Evolutionary conservation across 1,284 basidiomycete species (phyloP), one percentile per base, ranked within the genome.

Genomic region (Cutaneotrichosporon spelunceum): DNA sequence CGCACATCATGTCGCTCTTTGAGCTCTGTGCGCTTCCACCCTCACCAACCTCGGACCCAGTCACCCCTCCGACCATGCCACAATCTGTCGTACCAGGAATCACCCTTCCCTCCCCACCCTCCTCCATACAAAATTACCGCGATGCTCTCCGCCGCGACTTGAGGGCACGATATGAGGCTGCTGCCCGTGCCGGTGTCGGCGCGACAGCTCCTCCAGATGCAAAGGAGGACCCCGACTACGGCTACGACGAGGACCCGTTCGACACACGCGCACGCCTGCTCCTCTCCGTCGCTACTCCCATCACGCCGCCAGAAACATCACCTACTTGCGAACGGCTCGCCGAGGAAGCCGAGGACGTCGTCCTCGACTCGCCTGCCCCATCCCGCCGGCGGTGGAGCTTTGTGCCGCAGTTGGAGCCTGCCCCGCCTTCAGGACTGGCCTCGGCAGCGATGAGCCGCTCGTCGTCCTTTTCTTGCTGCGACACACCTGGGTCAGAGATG

Each of bases 211-310:
- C 62, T 1, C 21, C 42, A 3, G 60, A 62, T n/a, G 60, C 62
- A 4, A 27, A 34, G 47, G 36, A 59, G 23, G 65, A 66, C 57
- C 57, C 62, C 44, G 65, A 66, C 52, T 63, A 66, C 42, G 62
- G 65, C 1, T 64, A 60, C 60, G 65, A 66, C 57, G 65, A 66
- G 57, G 45, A 66, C 57, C 65, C 65, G 13, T 66, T 66, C 42
- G 65, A 66, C 54, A 63, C 61, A 0, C 56, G 53, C 3, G 65
- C 65, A 0, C 48, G 55, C 13, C 57, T 66, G 2, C 56, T 66
- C 23, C 29, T 61, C 8, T 44, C 44, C 26, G 23, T 23, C n/a
- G 44, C n/a, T 30, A 21, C 27, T 1, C 56, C 48, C 14, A 33
- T 42, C 5, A 30, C 49, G 13, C 56, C 39, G 1, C 56, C 39